Conservation (phyloP, 2,329 filamentous ascomycete species). For the Hymenoscyphus fructigenus region DNA sequence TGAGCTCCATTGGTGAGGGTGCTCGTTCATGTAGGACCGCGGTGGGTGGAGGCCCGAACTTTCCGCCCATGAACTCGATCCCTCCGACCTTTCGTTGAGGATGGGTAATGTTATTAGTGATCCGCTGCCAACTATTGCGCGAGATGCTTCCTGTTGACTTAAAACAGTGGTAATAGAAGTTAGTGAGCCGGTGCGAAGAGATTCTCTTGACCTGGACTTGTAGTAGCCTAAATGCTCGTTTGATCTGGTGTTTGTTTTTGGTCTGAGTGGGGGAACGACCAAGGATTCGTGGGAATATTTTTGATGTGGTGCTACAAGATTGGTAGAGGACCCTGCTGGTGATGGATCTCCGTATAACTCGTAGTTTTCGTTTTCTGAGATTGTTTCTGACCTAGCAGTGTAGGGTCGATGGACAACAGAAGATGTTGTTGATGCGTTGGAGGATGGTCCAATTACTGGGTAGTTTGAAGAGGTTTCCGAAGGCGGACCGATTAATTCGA, state of each 20-base stretch:
- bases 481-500: background rate
- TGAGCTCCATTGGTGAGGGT: constrained; percentile 61
- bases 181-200: constrained; percentile 52
- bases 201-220: constrained; percentile 53
- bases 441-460: constrained; percentile 51
- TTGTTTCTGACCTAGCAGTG: constrained; percentile 14
- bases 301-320: constrained; percentile 29
- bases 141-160: constrained; percentile 34
- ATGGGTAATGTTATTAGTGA: constrained; percentile 32
- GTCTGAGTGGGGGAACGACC: constrained; percentile 54
- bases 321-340: constrained; percentile 39
- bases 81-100: constrained; percentile 21
- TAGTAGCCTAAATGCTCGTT: constrained; percentile 50
- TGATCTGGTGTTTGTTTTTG: constrained; percentile 45
- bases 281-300: constrained; percentile 63
- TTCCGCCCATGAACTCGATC: constrained; percentile 38
- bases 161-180: constrained; percentile 57
- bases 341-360: constrained; percentile 49
- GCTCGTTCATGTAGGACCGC: constrained; percentile 45
- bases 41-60: constrained; percentile 32
- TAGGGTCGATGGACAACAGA: constrained; percentile 34
- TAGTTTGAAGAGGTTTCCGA: constrained; percentile 43
- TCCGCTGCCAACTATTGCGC: constrained; percentile 31
- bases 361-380: constrained; percentile 47
- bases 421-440: constrained; percentile 31